These are phyloP conservation scores for Ballota nigra DNA, from an alignment of 257 asterid species.

Conservation along the genomic window DNA sequence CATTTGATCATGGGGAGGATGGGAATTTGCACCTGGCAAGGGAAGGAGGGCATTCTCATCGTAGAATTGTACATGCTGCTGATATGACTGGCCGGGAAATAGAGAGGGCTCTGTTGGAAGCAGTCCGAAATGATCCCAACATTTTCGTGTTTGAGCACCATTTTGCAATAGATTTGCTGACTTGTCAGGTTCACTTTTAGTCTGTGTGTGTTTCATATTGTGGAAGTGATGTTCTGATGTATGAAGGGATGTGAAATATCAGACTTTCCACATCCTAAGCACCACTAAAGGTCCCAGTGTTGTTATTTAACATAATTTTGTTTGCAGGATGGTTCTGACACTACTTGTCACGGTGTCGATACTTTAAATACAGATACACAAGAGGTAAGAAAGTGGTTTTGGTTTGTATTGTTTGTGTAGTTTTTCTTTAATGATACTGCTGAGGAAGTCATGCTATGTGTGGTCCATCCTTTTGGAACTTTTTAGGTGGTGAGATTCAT, in stretches of 20 bases:
- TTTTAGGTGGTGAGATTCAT: constrained; percentile 86
- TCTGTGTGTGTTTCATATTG: background rate
- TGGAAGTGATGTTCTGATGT: no score
- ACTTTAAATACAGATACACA: constrained; percentile 74
- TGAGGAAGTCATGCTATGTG: background rate
- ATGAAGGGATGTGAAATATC: background rate
- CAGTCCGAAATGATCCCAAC: constrained; percentile 78
- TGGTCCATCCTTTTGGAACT: constrained; percentile 16
- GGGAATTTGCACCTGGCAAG: constrained; percentile 97
- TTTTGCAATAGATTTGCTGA: constrained; percentile 88
- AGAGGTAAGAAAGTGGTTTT: constrained; percentile 47
- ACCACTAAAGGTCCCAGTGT: background rate
- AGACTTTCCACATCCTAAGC: background rate
- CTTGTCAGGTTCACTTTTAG: constrained; percentile 61
- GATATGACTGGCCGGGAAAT: constrained; percentile 99
- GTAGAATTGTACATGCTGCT: constrained; percentile 95
- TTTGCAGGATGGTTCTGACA: constrained; percentile 75
- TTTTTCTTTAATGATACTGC: background rate
- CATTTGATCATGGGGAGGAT: constrained; percentile 97
- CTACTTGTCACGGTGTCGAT: constrained; percentile 87
- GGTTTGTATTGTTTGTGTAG: background rate
- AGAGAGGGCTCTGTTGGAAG: constrained; percentile 90
- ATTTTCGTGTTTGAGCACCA: constrained; percentile 88
- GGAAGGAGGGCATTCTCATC: constrained; percentile 99
- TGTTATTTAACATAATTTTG: constrained; percentile 22